phyloP scores from a whole-genome alignment of 306 rosid species.

The Pyrus betulifolia region DNA sequence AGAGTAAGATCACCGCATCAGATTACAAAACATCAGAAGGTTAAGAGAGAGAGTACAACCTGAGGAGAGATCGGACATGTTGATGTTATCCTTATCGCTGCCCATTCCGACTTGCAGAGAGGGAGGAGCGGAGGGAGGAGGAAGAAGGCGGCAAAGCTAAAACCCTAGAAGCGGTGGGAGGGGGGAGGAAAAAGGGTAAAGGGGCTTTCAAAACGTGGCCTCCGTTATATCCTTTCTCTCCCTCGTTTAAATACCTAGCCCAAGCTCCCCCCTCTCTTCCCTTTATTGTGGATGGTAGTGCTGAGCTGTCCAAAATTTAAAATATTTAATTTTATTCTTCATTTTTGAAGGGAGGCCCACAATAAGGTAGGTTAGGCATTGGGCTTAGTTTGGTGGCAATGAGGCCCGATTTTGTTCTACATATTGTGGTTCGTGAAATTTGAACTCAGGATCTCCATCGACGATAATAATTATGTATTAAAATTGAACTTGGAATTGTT shows the following conservation, averaged over 20 bases:
- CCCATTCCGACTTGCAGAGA: constrained; percentile 41
- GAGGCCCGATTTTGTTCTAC: neutral
- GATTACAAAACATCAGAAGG: neutral
- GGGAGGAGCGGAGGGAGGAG: neutral
- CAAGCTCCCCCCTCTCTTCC: neutral
- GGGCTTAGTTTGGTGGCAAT: neutral
- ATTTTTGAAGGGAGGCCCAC: neutral
- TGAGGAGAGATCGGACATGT: constrained; percentile 67
- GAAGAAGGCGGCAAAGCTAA: constrained; percentile 33
- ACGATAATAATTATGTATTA: neutral
- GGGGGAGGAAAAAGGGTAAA: constrained; percentile 5
- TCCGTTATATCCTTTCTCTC: constrained; percentile 30
- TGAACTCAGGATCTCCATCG: accelerated
- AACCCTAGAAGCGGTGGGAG: constrained; percentile 56
- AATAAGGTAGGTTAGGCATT: neutral
- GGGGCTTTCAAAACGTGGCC: constrained; percentile 31
- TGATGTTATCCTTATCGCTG: constrained; percentile 55
- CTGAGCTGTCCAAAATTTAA: neutral
- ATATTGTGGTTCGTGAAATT: neutral
- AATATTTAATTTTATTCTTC: neutral
- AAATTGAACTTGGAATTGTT: neutral
- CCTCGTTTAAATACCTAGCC: constrained; percentile 14
- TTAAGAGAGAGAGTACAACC: constrained; percentile 20
- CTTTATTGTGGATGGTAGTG: constrained; percentile 18
- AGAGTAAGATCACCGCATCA: neutral